These are phyloP conservation scores for Candida succiphila DNA, from an alignment of 805 yeast genomes.

Conservation along the genomic window DNA sequence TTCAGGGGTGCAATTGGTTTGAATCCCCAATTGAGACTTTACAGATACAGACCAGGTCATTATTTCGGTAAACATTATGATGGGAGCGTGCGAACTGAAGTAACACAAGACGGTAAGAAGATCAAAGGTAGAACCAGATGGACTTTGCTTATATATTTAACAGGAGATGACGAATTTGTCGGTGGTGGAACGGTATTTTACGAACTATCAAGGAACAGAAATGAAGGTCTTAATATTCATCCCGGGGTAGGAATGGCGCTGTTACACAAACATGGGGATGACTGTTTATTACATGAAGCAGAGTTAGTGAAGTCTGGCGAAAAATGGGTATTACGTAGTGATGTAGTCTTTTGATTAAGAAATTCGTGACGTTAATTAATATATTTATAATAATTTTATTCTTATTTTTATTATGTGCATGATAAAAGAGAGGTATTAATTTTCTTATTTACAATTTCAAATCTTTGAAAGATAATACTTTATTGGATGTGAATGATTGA, in stretches of 20 bases:
- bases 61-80: constrained; percentile 55
- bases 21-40: constrained; percentile 46
- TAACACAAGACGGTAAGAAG: constrained; percentile 12
- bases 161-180: constrained; percentile 42
- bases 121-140: constrained; percentile 30
- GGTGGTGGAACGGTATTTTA: constrained; percentile 58
- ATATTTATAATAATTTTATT: constrained; percentile 1
- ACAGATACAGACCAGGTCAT: constrained; percentile 46
- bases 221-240: constrained; percentile 25
- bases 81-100: constrained; percentile 39
- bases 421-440: too few relatives aligned
- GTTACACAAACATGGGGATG: constrained; percentile 58
- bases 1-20: constrained; percentile 35
- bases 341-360: constrained; percentile 30
- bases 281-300: constrained; percentile 52
- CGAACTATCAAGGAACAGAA: constrained; percentile 7
- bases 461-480: constrained; percentile 14
- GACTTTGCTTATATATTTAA: constrained; percentile 49
- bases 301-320: constrained; percentile 38
- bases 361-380: constrained; percentile 5
- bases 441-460: too few relatives aligned
- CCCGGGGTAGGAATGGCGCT: constrained; percentile 49
- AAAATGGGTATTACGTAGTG: constrained; percentile 58
- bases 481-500: constrained; percentile 13
- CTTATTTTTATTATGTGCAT: not conserved